A percentile compares a stretch with the other conserved stretches of the same genome.
Evolutionary conservation across 2,329 filamentous ascomycete species (phyloP).

Genomic region (Fusarium burgessii): DNA sequence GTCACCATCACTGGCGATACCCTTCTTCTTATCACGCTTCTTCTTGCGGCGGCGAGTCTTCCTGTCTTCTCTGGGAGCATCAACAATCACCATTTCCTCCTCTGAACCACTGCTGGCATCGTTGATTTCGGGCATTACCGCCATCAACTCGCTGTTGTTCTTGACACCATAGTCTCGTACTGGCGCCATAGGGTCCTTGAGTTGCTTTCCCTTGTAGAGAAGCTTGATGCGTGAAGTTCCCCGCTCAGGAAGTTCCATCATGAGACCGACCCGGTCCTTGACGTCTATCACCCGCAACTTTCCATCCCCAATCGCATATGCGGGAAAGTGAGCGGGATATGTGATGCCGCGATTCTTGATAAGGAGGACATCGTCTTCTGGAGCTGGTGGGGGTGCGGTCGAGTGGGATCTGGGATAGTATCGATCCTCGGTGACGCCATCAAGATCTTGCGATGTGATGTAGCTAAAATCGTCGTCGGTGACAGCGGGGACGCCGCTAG

Average conservation of each 20-base stretch:
- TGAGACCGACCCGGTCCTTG: constrained; percentile 73
- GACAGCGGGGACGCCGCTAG: constrained; percentile 68
- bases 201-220: constrained; percentile 77
- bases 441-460: constrained; percentile 82
- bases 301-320: constrained; percentile 80
- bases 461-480: constrained; percentile 84
- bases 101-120: constrained; percentile 55
- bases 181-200: constrained; percentile 72
- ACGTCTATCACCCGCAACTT: constrained; percentile 76
- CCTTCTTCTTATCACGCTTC: constrained; percentile 54
- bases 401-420: constrained; percentile 57
- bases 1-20: constrained; percentile 51
- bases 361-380: constrained; percentile 76
- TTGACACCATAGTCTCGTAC: constrained; percentile 72
- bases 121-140: constrained; percentile 56
- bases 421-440: constrained; percentile 55
- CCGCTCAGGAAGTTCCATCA: constrained; percentile 71
- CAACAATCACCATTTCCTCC: constrained; percentile 59
- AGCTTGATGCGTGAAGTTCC: constrained; percentile 69
- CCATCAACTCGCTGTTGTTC: constrained; percentile 70
- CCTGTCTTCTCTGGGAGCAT: constrained; percentile 52
- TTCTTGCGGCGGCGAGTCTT: constrained; percentile 58
- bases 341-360: constrained; percentile 75
- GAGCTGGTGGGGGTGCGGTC: constrained; percentile 50
- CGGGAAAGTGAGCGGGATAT: constrained; percentile 79